Evolutionary conservation across 495 filamentous ascomycete species (phyloP).

Genomic region (Tuber melanosporum): DNA sequence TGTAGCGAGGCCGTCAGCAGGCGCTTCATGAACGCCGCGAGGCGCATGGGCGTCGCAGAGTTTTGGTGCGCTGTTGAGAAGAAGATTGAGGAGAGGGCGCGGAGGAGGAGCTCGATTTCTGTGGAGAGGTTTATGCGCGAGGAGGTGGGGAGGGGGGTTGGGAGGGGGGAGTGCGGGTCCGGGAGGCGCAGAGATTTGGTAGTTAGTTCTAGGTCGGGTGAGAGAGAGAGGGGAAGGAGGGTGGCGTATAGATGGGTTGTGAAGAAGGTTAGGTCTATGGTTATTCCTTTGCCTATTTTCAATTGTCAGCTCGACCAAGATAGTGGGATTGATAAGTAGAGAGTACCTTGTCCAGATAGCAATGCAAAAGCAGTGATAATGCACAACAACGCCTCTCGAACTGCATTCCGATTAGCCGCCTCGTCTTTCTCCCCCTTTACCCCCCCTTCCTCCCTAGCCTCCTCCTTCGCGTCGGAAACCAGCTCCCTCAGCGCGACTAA

Average conservation of each 20-base stretch:
- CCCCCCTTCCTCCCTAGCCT: constrained; percentile 44
- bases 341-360: constrained; percentile 80
- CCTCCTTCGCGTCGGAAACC: constrained; percentile 56
- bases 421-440: constrained; percentile 44
- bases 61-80: constrained; percentile 55
- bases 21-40: constrained; percentile 89
- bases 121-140: constrained; percentile 86
- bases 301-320: constrained; percentile 3
- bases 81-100: constrained; percentile 71
- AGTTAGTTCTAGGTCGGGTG: constrained; percentile 79
- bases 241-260: constrained; percentile 83
- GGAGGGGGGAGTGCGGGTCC: constrained; percentile 55
- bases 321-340: constrained; percentile 41
- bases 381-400: constrained; percentile 84
- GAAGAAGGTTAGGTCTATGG: constrained; percentile 91
- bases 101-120: constrained; percentile 79
- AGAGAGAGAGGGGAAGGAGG: constrained; percentile 66
- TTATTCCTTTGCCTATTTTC: constrained; percentile 53
- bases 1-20: constrained; percentile 75
- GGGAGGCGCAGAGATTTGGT: constrained; percentile 71
- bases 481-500: constrained; percentile 90
- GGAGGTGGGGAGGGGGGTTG: constrained; percentile 38
- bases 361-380: constrained; percentile 92
- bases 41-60: constrained; percentile 65
- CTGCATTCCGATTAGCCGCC: constrained; percentile 54